These are phyloP conservation scores for Colletotrichum orchidophilum DNA, from an alignment of 2,329 filamentous ascomycete species.

Conservation along the genomic window DNA sequence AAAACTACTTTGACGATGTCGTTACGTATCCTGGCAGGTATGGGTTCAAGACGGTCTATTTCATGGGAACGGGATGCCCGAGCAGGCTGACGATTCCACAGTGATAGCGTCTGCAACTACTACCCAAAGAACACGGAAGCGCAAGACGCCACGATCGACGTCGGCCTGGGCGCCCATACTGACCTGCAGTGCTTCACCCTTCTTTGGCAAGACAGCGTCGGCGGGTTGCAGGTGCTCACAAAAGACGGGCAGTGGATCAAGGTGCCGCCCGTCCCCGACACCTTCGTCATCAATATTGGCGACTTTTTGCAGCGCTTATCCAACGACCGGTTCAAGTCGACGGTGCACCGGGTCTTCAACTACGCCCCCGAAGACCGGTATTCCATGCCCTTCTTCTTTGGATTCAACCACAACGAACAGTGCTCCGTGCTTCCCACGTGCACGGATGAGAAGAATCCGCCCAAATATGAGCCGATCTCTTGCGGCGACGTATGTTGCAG, in stretches of 20 bases:
- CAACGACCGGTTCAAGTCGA: conserved; percentile 42
- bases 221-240: conserved; percentile 54
- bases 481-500: conserved; percentile 50
- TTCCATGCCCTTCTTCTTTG: conserved; percentile 67
- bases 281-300: conserved; percentile 41
- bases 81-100: background rate
- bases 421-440: conserved; percentile 59
- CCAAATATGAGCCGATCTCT: conserved; percentile 61
- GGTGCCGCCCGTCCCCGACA: conserved; percentile 37
- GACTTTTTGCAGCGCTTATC: conserved; percentile 39
- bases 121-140: conserved; percentile 51
- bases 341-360: conserved; percentile 61
- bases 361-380: conserved; percentile 51
- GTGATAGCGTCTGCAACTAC: conserved; percentile 50
- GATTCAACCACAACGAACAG: conserved; percentile 61
- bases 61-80: background rate
- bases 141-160: conserved; percentile 41
- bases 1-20: conserved; percentile 35
- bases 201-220: conserved; percentile 55
- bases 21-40: conserved; percentile 34
- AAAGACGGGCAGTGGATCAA: conserved; percentile 49
- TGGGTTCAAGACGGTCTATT: background rate
- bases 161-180: conserved; percentile 57
- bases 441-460: conserved; percentile 53
- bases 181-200: conserved; percentile 59